These are phyloP conservation scores for Pelargonium nanum DNA, from an alignment of 345 rosid genomes.

Conservation along the genomic window DNA sequence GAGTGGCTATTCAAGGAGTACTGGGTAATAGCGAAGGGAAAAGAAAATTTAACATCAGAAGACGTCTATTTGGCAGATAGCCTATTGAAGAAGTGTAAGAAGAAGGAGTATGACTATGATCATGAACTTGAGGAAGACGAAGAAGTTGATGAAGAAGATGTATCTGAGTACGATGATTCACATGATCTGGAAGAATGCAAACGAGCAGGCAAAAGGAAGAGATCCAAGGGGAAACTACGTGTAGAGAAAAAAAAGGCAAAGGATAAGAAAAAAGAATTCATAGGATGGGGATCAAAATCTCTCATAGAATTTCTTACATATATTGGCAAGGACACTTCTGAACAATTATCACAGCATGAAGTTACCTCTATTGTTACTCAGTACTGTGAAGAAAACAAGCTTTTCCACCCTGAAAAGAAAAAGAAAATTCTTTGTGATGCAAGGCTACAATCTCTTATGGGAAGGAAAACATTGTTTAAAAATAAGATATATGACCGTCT, in stretches of 20 bases:
- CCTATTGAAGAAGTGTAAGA: conserved; percentile 16
- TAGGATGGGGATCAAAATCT: conserved; percentile 46
- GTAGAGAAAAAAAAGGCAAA: not conserved
- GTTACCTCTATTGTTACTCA: conserved; percentile 18
- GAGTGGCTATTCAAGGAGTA: conserved; percentile 35
- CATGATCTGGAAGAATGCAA: not conserved
- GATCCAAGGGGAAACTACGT: not conserved
- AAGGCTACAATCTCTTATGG: conserved; percentile 26
- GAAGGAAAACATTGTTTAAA: conserved; percentile 28
- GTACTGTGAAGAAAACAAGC: conserved; percentile 30
- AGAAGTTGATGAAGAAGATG: conserved; percentile 14
- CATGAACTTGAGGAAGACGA: conserved; percentile 13
- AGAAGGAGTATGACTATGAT: conserved; percentile 2
- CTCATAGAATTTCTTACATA: conserved; percentile 33
- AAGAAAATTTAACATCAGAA: conserved; percentile 23
- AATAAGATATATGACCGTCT: conserved; percentile 24
- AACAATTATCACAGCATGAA: conserved; percentile 26
- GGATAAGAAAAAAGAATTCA: conserved; percentile 16
- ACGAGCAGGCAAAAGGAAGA: conserved; percentile 13
- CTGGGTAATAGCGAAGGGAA: conserved; percentile 32
- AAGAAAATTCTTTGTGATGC: conserved; percentile 39
- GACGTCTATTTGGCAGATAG: conserved; percentile 21
- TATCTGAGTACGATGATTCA: not conserved
- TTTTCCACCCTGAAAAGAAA: conserved; percentile 28
- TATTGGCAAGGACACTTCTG: conserved; percentile 26